These are phyloP conservation scores for Kodamaea arcana DNA, from an alignment of 1,139 yeast genomes.

Conservation along the genomic window DNA sequence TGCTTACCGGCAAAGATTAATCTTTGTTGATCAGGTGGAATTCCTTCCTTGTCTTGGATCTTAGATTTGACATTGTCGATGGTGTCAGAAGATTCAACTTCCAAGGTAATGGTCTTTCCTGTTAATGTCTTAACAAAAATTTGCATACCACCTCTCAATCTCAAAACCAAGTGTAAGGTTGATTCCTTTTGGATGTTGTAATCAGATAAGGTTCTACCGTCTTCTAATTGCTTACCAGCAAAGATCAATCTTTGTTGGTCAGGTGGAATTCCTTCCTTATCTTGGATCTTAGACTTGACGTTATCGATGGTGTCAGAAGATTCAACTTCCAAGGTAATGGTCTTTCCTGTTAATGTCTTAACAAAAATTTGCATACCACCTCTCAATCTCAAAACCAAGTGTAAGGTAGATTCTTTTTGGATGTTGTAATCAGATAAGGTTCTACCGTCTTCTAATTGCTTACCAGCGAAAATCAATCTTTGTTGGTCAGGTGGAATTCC, in stretches of 20 bases:
- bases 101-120: conserved; percentile 89
- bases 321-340: conserved; percentile 92
- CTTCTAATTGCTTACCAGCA: conserved; percentile 93
- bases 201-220: conserved; percentile 88
- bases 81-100: conserved; percentile 92
- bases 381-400: conserved; percentile 29
- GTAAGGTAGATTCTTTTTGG: conserved; percentile 57
- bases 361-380: conserved; percentile 47
- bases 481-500: conserved; percentile 54
- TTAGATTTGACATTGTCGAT: conserved; percentile 91
- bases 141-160: conserved; percentile 91
- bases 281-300: conserved; percentile 90
- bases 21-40: conserved; percentile 94
- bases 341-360: conserved; percentile 84
- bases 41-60: conserved; percentile 94
- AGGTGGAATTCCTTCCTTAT: conserved; percentile 94
- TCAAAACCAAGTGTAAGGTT: conserved; percentile 79
- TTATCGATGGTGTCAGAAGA: conserved; percentile 93
- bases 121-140: conserved; percentile 69
- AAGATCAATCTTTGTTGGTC: conserved; percentile 92
- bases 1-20: conserved; percentile 92
- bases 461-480: conserved; percentile 56
- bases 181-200: conserved; percentile 96
- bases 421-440: conserved; percentile 61
- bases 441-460: conserved; percentile 64